phyloP scores from a whole-genome alignment of 352 stramenopile species.

The Phytopythium litorale region DNA sequence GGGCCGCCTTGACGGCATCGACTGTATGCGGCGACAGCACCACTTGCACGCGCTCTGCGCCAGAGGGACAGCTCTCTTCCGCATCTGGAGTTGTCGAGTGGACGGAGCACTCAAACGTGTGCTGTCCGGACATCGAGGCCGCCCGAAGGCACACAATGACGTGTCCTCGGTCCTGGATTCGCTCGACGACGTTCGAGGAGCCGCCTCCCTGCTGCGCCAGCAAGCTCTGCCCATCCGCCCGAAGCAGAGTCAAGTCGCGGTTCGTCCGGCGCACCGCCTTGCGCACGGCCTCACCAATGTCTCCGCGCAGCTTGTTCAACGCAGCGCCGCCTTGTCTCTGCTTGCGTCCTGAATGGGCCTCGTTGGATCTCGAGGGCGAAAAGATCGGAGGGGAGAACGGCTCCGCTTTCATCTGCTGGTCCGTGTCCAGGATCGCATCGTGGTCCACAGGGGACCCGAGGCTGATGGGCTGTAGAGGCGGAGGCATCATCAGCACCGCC shows the following conservation, averaged over 20 bases:
- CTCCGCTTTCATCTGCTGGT: conserved; percentile 53
- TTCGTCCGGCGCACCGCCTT: conserved; percentile 48
- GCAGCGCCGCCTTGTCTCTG: conserved; percentile 17
- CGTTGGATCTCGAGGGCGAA: conserved; percentile 40
- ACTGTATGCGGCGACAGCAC: conserved; percentile 29
- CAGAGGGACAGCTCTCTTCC: conserved; percentile 10
- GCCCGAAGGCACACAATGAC: conserved; percentile 29
- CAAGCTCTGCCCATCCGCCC: conserved; percentile 48
- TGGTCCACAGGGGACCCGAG: conserved; percentile 11
- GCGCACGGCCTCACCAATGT: conserved; percentile 49
- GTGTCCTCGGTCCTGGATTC: conserved; percentile 37
- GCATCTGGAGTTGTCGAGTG: conserved; percentile 16
- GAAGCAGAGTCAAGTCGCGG: conserved; percentile 56
- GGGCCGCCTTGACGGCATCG: conserved; percentile 24
- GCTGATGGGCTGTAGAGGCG: background rate
- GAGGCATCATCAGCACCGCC: background rate
- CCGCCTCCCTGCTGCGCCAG: conserved; percentile 25
- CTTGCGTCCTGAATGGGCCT: conserved; percentile 7
- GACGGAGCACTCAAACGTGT: conserved; percentile 30
- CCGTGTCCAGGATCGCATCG: conserved; percentile 59
- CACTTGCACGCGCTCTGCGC: conserved; percentile 18
- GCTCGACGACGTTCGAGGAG: conserved; percentile 22
- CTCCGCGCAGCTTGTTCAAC: conserved; percentile 46
- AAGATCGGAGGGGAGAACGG: conserved; percentile 50
- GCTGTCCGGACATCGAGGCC: conserved; percentile 5